Percentiles rank a stretch among this genome's conserved stretches.
Conservation (phyloP, 164 flowering plant species). For the Vitis vinifera region DNA sequence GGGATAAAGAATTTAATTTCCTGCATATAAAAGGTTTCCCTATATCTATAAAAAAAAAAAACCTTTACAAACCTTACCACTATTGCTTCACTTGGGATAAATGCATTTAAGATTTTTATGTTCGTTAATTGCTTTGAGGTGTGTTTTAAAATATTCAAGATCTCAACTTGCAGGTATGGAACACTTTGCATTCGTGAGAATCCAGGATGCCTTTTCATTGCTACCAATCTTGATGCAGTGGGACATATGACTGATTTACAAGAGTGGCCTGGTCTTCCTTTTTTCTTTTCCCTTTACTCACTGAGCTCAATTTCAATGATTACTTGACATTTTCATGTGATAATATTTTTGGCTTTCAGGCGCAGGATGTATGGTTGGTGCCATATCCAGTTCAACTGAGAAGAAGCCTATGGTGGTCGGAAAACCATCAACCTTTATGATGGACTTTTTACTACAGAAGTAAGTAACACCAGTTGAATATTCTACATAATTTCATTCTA, state of each 20-base stretch:
- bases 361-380: slow-evolving; percentile 98
- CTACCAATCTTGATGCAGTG: slow-evolving; percentile 89
- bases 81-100: neutral
- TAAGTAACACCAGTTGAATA: slow-evolving; percentile 24
- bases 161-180: slow-evolving; percentile 64
- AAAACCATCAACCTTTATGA: slow-evolving; percentile 89
- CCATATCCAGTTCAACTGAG: slow-evolving; percentile 79
- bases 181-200: slow-evolving; percentile 91
- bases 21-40: neutral
- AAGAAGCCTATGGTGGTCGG: slow-evolving; percentile 95
- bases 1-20: neutral
- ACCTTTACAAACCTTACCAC: neutral
- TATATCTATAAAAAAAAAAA: neutral
- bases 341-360: slow-evolving; percentile 44
- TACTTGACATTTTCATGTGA: neutral
- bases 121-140: neutral
- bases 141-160: neutral
- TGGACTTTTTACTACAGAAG: slow-evolving; percentile 81
- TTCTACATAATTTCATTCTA: neutral
- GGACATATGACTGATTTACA: slow-evolving; percentile 83
- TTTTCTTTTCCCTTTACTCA: slow-evolving; percentile 3
- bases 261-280: slow-evolving; percentile 87
- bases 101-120: neutral
- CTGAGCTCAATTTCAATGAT: neutral
- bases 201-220: slow-evolving; percentile 90